Evolutionary conservation across 192 early-diverging fungal species (phyloP).

Genomic region (Thamnidium elegans): DNA sequence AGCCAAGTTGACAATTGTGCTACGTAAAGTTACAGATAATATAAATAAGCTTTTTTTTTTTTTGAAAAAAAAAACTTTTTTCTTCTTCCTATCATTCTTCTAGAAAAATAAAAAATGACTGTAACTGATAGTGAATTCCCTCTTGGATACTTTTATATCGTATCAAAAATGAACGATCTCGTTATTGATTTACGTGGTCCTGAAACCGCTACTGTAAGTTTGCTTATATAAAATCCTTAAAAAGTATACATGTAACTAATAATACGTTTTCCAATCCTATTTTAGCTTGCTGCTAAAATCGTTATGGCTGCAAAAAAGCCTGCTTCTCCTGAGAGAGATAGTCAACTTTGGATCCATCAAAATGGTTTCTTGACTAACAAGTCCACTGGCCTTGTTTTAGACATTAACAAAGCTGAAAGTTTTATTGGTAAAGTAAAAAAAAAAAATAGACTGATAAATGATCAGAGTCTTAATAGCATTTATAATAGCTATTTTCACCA

Average conservation of each 20-base stretch:
- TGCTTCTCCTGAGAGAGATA: slow-evolving; percentile 25
- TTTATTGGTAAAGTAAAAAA: slow-evolving; percentile 22
- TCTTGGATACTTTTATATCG: slow-evolving; percentile 33
- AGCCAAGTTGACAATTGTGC: no score
- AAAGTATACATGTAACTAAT: not conserved
- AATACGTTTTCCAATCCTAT: not conserved
- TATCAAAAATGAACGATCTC: slow-evolving; percentile 25
- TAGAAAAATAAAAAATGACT: slow-evolving; percentile 19
- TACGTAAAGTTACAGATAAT: no score
- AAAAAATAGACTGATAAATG: not conserved
- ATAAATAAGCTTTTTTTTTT: no score
- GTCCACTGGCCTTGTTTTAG: slow-evolving; percentile 27
- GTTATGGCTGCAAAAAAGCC: slow-evolving; percentile 15
- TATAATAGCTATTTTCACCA: slow-evolving; percentile 26
- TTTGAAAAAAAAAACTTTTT: not conserved
- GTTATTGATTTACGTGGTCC: slow-evolving; percentile 25
- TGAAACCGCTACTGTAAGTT: slow-evolving; percentile 14
- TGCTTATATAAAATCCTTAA: not conserved
- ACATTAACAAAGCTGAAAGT: slow-evolving; percentile 24
- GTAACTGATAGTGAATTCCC: slow-evolving; percentile 20
- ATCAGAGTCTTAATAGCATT: not conserved
- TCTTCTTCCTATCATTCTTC: not conserved
- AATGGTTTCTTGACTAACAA: slow-evolving; percentile 37
- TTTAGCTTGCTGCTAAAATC: slow-evolving; percentile 9
- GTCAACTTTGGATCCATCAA: slow-evolving; percentile 32